phyloP scores from a whole-genome alignment of 805 yeast genomes.

The Candida maris region DNA sequence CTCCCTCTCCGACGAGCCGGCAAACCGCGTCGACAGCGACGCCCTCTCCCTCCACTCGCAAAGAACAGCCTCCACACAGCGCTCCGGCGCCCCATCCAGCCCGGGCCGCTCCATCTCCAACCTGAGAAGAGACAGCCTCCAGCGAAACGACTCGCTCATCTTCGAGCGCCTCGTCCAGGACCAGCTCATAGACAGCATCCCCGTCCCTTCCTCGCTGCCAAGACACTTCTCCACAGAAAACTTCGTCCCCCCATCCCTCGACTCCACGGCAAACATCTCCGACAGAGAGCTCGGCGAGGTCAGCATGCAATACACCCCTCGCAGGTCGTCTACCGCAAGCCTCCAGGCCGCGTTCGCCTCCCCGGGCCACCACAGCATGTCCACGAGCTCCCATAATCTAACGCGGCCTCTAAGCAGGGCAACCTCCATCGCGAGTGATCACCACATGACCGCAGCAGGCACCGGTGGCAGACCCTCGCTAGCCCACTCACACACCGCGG shows the following conservation, averaged over 20 bases:
- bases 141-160: slow-evolving; percentile 43
- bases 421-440: slow-evolving; percentile 27
- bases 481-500: slow-evolving; percentile 8
- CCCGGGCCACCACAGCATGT: slow-evolving; percentile 17
- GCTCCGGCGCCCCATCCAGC: slow-evolving; percentile 8
- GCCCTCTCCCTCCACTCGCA: slow-evolving; percentile 18
- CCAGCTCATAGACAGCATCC: slow-evolving; percentile 35
- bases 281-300: slow-evolving; percentile 35
- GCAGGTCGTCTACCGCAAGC: slow-evolving; percentile 53
- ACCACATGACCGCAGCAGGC: slow-evolving; percentile 12
- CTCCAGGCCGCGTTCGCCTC: slow-evolving; percentile 34
- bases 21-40: slow-evolving; percentile 17
- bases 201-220: slow-evolving; percentile 30
- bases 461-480: slow-evolving; percentile 9
- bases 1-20: slow-evolving; percentile 18
- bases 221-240: slow-evolving; percentile 44
- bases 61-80: slow-evolving; percentile 7
- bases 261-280: slow-evolving; percentile 42
- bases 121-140: slow-evolving; percentile 3
- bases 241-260: slow-evolving; percentile 54
- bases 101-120: slow-evolving; percentile 3
- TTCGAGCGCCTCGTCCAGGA: slow-evolving; percentile 69
- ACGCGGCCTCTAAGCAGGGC: slow-evolving; percentile 21
- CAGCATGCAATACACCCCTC: slow-evolving; percentile 45
- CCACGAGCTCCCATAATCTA: slow-evolving; percentile 16